phyloP scores from a whole-genome alignment of 148 eudicot species.

The Talinum fruticosum region DNA sequence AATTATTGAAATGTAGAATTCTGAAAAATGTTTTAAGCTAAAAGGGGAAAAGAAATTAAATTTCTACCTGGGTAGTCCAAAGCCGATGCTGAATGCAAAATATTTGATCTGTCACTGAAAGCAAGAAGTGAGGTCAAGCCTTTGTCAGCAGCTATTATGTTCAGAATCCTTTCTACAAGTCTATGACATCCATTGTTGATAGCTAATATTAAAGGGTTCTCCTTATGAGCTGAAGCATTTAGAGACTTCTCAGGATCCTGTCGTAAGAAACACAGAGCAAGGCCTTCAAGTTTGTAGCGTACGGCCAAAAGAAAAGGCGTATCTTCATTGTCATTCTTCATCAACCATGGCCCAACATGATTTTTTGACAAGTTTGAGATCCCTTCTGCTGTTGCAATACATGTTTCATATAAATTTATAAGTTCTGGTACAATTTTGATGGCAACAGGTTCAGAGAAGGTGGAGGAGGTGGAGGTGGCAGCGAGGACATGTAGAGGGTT shows the following conservation, averaged over 20 bases:
- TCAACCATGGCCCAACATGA: neutral
- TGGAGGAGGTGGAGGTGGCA: neutral
- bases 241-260: neutral
- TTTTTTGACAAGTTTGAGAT: neutral
- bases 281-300: neutral
- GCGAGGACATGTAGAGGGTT: neutral
- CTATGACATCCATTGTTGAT: neutral
- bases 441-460: neutral
- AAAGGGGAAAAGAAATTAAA: neutral
- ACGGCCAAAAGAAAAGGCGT: neutral
- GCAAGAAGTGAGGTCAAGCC: neutral
- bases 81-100: neutral
- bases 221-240: neutral
- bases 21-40: too few species aligned
- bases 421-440: neutral
- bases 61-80: neutral
- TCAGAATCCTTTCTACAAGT: neutral
- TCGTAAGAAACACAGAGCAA: neutral
- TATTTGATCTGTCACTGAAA: neutral
- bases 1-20: too few species aligned
- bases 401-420: too few species aligned
- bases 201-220: neutral
- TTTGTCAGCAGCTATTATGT: neutral
- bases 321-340: neutral
- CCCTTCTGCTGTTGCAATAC: too few species aligned